These are phyloP conservation scores for Aspergillus pseudotamarii DNA, from an alignment of 2,329 filamentous ascomycete species.

Conservation along the genomic window DNA sequence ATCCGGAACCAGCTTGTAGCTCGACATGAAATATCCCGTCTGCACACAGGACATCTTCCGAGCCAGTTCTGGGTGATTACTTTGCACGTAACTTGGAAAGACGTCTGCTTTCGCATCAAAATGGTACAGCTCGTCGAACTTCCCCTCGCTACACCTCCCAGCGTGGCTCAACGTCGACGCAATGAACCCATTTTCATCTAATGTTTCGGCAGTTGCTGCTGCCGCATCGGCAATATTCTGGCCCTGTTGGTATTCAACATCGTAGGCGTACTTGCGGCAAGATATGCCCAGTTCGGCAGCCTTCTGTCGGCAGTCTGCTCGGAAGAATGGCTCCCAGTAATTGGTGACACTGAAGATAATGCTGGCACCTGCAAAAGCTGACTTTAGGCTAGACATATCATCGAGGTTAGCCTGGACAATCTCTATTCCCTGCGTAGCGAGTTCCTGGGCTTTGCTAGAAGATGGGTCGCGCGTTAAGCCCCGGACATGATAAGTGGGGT, in stretches of 20 bases:
- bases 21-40: conserved; percentile 54
- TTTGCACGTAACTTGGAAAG: conserved; percentile 50
- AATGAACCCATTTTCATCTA: conserved; percentile 54
- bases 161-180: conserved; percentile 57
- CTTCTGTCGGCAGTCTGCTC: conserved; percentile 45
- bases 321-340: conserved; percentile 57
- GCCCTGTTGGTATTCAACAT: conserved; percentile 55
- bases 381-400: conserved; percentile 21
- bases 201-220: conserved; percentile 39
- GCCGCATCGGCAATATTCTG: conserved; percentile 60
- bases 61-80: conserved; percentile 48
- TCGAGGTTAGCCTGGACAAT: conserved; percentile 31
- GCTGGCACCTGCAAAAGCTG: conserved; percentile 45
- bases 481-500: conserved; percentile 29
- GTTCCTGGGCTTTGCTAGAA: conserved; percentile 21
- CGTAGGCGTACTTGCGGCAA: conserved; percentile 50
- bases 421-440: conserved; percentile 30
- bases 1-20: conserved; percentile 50
- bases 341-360: conserved; percentile 59
- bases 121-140: conserved; percentile 52
- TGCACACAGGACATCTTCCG: conserved; percentile 55
- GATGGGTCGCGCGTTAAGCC: conserved; percentile 32
- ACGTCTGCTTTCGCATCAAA: conserved; percentile 56
- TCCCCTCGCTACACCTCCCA: conserved; percentile 49
- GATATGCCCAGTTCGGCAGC: conserved; percentile 45